Base-by-base conservation (phyloP, 441 rosid genomes). In the Erysimum pusillum region DNA sequence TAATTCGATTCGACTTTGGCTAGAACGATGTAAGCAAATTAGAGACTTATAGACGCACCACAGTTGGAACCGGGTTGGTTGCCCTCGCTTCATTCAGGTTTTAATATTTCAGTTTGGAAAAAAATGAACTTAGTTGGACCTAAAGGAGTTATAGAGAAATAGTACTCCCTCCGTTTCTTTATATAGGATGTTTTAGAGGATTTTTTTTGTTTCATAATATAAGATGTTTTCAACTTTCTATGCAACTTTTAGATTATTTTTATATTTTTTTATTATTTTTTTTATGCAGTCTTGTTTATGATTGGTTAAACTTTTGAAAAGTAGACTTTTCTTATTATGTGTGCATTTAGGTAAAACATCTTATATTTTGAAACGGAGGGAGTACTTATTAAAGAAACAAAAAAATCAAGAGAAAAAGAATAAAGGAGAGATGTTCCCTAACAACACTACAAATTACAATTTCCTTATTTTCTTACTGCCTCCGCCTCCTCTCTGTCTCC, bases 401-500 rank as follows among this genome's bases (percentile, higher is more conserved):
- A 5, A 31, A 57, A 41, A 39, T 28, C 18, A 61, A 38, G 10
- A 59, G 9, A 45, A 63, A 41, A 63, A 14, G 6, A 11, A 61
- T 28, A 76, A 77, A 70, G 58, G 77, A 58, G 46, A 71, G 11
- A 71, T 77, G 81, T 77, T 77, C 77, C 81, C 73, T 59, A 77
- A 66, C 76, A 57, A 58, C 67, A 64, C 76, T 77, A 77, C 81
- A 71, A 56, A 68, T 42, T 52, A 59, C 34, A 39, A 9, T 41
- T 52, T 61, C 69, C 46, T 17, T 2, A n/a, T 9, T 67, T 67
- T 67, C 63, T 68, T 67, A 65, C 77, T 78, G 81, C 58, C 10
- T 58, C 81, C 81, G 74, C 77, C 81, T 72, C 81, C 77, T 52
- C 39, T 78, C 4, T 78, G 76, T 72, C 77, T 73, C 76, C 69